These are phyloP conservation scores for Xylariaceae sp. DNA, from an alignment of 2,329 filamentous ascomycete genomes.

Conservation along the genomic window DNA sequence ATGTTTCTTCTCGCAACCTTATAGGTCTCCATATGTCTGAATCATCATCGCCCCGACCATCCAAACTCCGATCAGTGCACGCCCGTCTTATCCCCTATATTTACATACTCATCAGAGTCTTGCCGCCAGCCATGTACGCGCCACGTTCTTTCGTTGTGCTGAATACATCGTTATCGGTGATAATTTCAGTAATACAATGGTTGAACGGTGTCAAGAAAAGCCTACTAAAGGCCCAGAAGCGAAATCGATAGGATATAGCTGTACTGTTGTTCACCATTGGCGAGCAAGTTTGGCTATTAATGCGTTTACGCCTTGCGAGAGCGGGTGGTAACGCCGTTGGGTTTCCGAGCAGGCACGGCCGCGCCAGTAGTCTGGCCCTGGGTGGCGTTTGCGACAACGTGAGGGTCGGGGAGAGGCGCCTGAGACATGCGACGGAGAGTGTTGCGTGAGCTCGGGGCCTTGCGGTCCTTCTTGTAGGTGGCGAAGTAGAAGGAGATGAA, in stretches of 20 bases:
- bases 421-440: slow-evolving; percentile 61
- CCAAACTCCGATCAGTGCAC: slow-evolving; percentile 27
- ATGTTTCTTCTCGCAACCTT: slow-evolving; percentile 6
- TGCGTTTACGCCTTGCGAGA: slow-evolving; percentile 62
- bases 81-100: slow-evolving; percentile 22
- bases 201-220: slow-evolving; percentile 19
- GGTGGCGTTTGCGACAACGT: slow-evolving; percentile 60
- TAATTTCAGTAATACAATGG: slow-evolving; percentile 32
- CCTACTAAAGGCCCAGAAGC: slow-evolving; percentile 12
- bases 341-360: slow-evolving; percentile 49
- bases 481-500: slow-evolving; percentile 99
- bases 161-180: slow-evolving; percentile 26
- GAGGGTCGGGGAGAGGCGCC: slow-evolving; percentile 73
- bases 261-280: slow-evolving; percentile 5
- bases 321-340: slow-evolving; percentile 57
- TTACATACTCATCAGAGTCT: slow-evolving; percentile 23
- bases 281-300: slow-evolving; percentile 34
- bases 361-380: slow-evolving; percentile 44
- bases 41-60: slow-evolving; percentile 26
- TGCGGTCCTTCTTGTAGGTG: slow-evolving; percentile 86
- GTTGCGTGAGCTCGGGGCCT: slow-evolving; percentile 76
- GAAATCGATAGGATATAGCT: slow-evolving; percentile 1
- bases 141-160: slow-evolving; percentile 17
- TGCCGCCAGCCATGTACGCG: slow-evolving; percentile 16
- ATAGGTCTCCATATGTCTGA: slow-evolving; percentile 22